Evolutionary conservation across 2,329 filamentous ascomycete species (phyloP).

Genomic region (Ophiostoma piceae): DNA sequence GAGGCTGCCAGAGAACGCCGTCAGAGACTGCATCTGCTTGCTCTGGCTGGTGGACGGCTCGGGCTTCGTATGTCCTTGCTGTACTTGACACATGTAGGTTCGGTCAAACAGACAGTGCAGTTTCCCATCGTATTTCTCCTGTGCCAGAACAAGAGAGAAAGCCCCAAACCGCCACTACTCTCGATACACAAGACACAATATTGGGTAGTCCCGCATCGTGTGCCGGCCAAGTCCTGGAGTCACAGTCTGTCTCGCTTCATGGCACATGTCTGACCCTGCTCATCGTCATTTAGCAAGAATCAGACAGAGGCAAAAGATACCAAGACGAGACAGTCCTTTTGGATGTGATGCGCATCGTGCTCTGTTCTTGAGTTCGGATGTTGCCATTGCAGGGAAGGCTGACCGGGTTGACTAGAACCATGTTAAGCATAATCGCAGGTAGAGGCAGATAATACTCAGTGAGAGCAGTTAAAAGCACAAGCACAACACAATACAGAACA

Average conservation of each 20-base stretch:
- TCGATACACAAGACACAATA: not conserved
- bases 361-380: not conserved
- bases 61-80: not conserved
- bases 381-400: not conserved
- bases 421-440: not conserved
- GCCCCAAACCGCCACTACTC: too few relatives aligned
- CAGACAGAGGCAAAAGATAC: not conserved
- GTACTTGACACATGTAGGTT: not conserved
- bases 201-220: not conserved
- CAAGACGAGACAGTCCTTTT: constrained; percentile 4
- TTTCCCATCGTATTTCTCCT: too few relatives aligned
- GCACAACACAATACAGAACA: not conserved
- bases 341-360: not conserved
- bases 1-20: not conserved
- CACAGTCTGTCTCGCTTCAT: constrained; percentile 2
- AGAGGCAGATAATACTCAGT: not conserved
- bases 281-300: not conserved
- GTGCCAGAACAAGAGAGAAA: too few relatives aligned
- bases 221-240: not conserved
- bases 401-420: not conserved
- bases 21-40: not conserved
- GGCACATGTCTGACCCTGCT: constrained; percentile 5
- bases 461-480: not conserved
- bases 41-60: not conserved
- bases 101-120: not conserved